Percentiles rank a stretch among this genome's conserved stretches.
phyloP scores from a whole-genome alignment of 306 rosid species.

The Pyrus bretschneideri region DNA sequence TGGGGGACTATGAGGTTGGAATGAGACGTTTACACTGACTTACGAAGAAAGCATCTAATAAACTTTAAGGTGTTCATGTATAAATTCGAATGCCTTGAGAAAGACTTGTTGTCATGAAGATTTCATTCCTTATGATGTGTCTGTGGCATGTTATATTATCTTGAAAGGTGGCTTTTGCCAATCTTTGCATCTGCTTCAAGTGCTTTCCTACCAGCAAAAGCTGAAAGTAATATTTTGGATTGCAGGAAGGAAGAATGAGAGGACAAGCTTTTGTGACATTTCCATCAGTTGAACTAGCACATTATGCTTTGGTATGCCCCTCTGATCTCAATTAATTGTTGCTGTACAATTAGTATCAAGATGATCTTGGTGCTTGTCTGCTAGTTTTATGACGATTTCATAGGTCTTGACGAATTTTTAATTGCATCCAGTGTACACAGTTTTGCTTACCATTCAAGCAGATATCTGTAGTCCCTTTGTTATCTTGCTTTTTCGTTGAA shows the following conservation, averaged over 20 bases:
- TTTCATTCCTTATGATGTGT: background rate
- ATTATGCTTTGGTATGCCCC: constrained; percentile 63
- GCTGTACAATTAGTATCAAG: background rate
- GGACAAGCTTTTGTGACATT: constrained; percentile 94
- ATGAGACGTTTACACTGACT: background rate
- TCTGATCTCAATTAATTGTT: background rate
- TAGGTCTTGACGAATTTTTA: background rate
- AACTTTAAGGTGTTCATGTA: background rate
- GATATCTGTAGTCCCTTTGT: background rate
- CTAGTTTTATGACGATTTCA: background rate
- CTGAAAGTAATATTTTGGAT: constrained; percentile 11
- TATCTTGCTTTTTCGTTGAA: background rate
- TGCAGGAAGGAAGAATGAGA: constrained; percentile 98
- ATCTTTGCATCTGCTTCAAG: background rate
- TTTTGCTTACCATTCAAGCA: background rate
- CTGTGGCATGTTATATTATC: background rate
- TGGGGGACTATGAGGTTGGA: background rate
- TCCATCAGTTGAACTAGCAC: constrained; percentile 79
- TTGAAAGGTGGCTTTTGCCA: background rate
- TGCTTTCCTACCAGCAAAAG: background rate
- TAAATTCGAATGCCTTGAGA: background rate
- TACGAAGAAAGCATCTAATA: background rate
- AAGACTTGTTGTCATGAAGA: background rate
- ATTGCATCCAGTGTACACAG: background rate
- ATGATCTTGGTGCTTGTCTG: background rate